phyloP scores from a whole-genome alignment of 2,329 filamentous ascomycete genomes.

The Eutypa lata region DNA sequence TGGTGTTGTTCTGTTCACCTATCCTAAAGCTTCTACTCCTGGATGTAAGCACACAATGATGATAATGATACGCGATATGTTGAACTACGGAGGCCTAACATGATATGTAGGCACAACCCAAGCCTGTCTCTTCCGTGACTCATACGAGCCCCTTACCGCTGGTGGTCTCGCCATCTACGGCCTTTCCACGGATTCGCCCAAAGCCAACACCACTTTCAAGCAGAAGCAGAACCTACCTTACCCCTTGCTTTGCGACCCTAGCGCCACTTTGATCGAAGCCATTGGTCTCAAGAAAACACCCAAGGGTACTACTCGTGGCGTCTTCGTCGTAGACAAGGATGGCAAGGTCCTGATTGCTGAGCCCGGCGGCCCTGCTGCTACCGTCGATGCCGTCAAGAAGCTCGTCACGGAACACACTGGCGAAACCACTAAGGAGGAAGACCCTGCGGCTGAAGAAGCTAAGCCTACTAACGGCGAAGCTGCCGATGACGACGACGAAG shows the following conservation, averaged over 20 bases:
- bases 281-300: conserved; percentile 87
- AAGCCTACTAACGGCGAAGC: conserved; percentile 23
- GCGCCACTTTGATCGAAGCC: conserved; percentile 70
- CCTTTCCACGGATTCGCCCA: conserved; percentile 81
- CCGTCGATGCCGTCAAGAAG: conserved; percentile 72
- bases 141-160: conserved; percentile 70
- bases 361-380: conserved; percentile 72
- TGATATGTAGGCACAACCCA: conserved; percentile 74
- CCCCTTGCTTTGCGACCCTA: conserved; percentile 79
- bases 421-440: conserved; percentile 22
- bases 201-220: conserved; percentile 90
- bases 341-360: conserved; percentile 77
- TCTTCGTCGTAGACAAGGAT: conserved; percentile 80
- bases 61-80: background rate
- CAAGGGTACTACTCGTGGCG: conserved; percentile 77
- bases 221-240: conserved; percentile 89
- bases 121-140: conserved; percentile 89
- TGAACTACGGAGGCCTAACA: conserved; percentile 12
- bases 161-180: conserved; percentile 86
- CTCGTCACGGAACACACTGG: conserved; percentile 51
- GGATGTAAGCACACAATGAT: conserved; percentile 70
- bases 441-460: conserved; percentile 16
- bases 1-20: conserved; percentile 91
- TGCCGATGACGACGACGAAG: conserved; percentile 33
- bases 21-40: conserved; percentile 90